These are phyloP conservation scores for Mortierella sp. DNA, from an alignment of 371 early-diverging fungal genomes.

Conservation along the genomic window DNA sequence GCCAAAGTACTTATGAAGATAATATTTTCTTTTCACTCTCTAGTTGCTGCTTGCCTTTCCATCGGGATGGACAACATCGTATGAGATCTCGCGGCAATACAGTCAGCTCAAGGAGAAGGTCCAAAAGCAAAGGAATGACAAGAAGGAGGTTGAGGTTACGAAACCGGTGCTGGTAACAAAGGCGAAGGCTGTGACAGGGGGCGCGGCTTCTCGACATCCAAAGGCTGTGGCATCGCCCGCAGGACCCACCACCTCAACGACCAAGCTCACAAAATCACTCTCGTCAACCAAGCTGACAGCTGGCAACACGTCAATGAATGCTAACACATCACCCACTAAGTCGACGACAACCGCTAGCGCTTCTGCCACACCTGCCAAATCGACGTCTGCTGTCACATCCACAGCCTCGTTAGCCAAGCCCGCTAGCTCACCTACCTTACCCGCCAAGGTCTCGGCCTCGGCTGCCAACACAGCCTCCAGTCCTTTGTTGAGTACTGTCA, in stretches of 20 bases:
- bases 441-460: neutral
- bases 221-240: neutral
- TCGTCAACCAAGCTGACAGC: too few species aligned
- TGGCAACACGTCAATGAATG: too few species aligned
- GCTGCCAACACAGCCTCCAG: neutral
- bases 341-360: neutral
- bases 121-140: slow-evolving; percentile 39
- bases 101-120: slow-evolving; percentile 64
- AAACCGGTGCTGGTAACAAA: slow-evolving; percentile 16
- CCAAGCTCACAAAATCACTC: neutral
- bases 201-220: neutral
- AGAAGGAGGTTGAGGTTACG: slow-evolving; percentile 16
- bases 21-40: neutral
- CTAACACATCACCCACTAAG: neutral
- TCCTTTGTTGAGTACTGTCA: neutral
- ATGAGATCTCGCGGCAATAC: slow-evolving; percentile 69
- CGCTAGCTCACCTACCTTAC: neutral
- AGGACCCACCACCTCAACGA: neutral
- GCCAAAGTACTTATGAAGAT: neutral
- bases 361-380: neutral
- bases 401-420: neutral
- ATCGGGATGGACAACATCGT: slow-evolving; percentile 66
- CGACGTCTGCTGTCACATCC: neutral
- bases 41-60: slow-evolving; percentile 67
- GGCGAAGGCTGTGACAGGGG: neutral